Evolutionary conservation across 306 rosid species (phyloP).

Genomic region (Cicer cuneatum): DNA sequence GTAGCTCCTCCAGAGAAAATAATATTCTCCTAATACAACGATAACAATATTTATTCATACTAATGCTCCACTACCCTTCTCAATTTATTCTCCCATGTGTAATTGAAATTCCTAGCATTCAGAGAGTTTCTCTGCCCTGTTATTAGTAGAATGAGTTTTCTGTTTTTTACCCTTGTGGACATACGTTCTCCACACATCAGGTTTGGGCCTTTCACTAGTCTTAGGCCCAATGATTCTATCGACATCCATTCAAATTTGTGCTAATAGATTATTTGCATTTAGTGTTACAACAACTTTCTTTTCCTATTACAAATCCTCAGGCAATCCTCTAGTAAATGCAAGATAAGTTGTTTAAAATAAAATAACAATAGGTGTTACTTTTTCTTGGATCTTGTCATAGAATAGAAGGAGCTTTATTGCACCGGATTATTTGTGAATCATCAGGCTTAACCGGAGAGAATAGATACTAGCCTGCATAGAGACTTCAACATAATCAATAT

Average conservation of each 20-base stretch:
- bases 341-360: background rate
- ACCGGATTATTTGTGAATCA: constrained; percentile 1
- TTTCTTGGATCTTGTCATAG: background rate
- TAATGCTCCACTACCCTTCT: no score
- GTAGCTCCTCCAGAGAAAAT: no score
- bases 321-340: background rate
- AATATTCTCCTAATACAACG: no score
- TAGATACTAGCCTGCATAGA: constrained; percentile 5
- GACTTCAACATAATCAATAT: constrained; percentile 22
- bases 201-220: no score
- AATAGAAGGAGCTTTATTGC: background rate
- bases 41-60: no score
- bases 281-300: background rate
- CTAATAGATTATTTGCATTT: background rate
- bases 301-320: constrained; percentile 6
- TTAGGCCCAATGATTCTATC: no score
- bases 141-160: no score
- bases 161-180: no score
- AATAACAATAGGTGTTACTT: background rate
- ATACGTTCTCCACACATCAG: no score
- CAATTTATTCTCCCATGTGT: no score
- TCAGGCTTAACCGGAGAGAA: constrained; percentile 19
- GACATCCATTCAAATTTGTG: background rate
- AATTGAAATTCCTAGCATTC: no score
- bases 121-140: no score